These are phyloP conservation scores for Laetiporus sulphureus DNA, from an alignment of 1,284 basidiomycete genomes.

Conservation along the genomic window DNA sequence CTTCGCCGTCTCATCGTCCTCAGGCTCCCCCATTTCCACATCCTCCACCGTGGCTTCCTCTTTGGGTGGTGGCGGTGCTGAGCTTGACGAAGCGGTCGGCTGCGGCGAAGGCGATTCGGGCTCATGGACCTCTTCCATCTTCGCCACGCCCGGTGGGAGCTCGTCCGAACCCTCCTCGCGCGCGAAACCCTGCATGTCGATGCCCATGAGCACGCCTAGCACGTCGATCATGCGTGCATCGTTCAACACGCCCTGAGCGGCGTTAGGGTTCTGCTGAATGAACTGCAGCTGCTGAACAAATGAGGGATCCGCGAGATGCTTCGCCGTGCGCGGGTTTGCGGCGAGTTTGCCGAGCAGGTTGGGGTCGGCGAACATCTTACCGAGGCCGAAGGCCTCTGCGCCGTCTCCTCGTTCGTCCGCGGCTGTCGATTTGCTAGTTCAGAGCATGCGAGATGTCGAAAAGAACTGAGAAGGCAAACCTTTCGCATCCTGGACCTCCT, in stretches of 20 bases:
- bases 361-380: constrained; percentile 83
- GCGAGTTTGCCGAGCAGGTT: constrained; percentile 80
- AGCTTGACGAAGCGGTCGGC: constrained; percentile 35
- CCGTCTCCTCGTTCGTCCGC: constrained; percentile 36
- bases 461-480: constrained; percentile 39
- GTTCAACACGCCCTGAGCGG: constrained; percentile 44
- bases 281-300: constrained; percentile 71
- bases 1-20: constrained; percentile 48
- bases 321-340: constrained; percentile 79
- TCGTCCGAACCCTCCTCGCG: constrained; percentile 84
- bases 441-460: no score
- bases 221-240: constrained; percentile 95
- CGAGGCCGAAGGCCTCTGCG: constrained; percentile 51
- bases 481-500: constrained; percentile 80
- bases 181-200: constrained; percentile 87
- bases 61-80: constrained; percentile 33
- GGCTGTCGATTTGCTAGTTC: no score
- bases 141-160: constrained; percentile 52
- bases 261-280: constrained; percentile 56
- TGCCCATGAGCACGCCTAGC: constrained; percentile 88
- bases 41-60: constrained; percentile 37
- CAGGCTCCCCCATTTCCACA: constrained; percentile 48
- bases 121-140: constrained; percentile 15
- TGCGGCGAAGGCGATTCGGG: constrained; percentile 34
- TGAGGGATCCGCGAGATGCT: constrained; percentile 75